These are phyloP conservation scores for Miscanthus lutarioriparius DNA, from an alignment of 176 grass and related monocot species.

Conservation along the genomic window DNA sequence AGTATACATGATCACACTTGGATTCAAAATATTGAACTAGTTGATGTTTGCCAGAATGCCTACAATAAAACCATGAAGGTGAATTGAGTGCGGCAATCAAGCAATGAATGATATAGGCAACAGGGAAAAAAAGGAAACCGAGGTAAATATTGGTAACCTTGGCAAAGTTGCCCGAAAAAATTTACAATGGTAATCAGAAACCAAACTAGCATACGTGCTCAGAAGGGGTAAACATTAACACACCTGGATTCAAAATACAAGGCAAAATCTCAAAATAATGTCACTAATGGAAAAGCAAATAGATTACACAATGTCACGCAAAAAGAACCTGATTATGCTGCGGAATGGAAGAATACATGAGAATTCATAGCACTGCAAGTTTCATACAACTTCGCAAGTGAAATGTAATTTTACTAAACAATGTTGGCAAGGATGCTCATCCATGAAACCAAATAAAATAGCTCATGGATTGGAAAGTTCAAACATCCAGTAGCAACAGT, in stretches of 20 bases:
- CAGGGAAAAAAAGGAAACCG: slow-evolving; percentile 84
- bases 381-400: not conserved
- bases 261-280: not conserved
- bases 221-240: not conserved
- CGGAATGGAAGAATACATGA: not conserved
- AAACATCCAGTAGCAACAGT: slow-evolving; percentile 23
- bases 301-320: not conserved
- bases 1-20: not conserved
- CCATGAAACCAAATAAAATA: slow-evolving; percentile 26
- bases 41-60: slow-evolving; percentile 31
- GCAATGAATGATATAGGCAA: slow-evolving; percentile 51
- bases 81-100: slow-evolving; percentile 25
- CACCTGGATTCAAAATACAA: not conserved
- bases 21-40: too few relatives aligned
- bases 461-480: not conserved
- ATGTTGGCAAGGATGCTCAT: slow-evolving; percentile 30
- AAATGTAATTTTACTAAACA: not conserved
- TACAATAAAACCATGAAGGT: slow-evolving; percentile 23
- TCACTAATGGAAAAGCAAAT: not conserved
- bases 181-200: not conserved
- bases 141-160: slow-evolving; percentile 53
- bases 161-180: slow-evolving; percentile 57
- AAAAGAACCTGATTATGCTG: not conserved
- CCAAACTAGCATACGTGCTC: not conserved
- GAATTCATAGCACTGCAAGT: not conserved